These are phyloP conservation scores for Tarenaya hassleriana DNA, from an alignment of 345 rosid genomes.

Conservation along the genomic window DNA sequence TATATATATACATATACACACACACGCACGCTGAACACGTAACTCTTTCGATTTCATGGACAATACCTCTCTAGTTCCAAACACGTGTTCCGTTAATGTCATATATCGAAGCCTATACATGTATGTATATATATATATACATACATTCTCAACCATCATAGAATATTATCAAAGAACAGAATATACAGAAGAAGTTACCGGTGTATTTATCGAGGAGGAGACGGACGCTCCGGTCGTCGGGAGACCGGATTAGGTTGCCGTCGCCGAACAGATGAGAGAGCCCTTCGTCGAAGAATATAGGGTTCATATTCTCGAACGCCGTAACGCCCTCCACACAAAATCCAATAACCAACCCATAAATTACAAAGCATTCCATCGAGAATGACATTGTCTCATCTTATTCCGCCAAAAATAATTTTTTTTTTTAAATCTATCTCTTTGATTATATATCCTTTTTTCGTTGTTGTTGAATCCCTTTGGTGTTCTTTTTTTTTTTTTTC, in stretches of 20 bases:
- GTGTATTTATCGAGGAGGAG: conserved; percentile 80
- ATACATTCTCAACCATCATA: not conserved
- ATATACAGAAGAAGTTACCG: conserved; percentile 31
- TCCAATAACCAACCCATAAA: conserved; percentile 1
- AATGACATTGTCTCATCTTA: not conserved
- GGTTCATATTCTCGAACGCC: conserved; percentile 28
- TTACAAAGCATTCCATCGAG: conserved; percentile 18
- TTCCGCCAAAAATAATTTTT: no score
- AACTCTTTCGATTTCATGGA: no score
- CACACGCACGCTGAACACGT: no score
- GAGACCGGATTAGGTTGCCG: conserved; percentile 66
- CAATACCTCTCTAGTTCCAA: no score
- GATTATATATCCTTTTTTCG: not conserved
- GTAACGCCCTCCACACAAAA: conserved; percentile 19
- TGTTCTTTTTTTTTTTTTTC: conserved; percentile 12
- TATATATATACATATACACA: no score
- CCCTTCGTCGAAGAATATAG: conserved; percentile 57
- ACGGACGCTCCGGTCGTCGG: conserved; percentile 61
- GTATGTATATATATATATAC: no score
- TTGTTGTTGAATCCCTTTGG: no score
- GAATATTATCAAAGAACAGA: not conserved
- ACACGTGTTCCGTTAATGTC: no score
- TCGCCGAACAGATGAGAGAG: conserved; percentile 82
- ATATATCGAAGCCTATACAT: no score
- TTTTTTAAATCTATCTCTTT: not conserved